Evolutionary conservation across 2,329 filamentous ascomycete species (phyloP).

Genomic region (Verticillium zaregamsianum): DNA sequence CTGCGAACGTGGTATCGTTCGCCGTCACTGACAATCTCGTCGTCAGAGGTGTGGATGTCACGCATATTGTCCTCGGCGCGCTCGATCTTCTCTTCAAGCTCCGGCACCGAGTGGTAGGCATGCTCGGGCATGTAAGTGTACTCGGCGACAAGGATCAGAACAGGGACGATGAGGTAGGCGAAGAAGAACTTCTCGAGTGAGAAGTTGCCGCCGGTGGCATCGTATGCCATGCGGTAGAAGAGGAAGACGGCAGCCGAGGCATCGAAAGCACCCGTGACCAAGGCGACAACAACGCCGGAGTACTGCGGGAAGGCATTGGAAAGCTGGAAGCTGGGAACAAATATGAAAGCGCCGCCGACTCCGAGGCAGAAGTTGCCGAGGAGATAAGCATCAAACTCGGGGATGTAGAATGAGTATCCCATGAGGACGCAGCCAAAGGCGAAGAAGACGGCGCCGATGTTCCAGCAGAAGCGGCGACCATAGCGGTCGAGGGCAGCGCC

Average conservation of each 20-base stretch:
- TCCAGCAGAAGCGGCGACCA: slow-evolving; percentile 59
- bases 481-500: slow-evolving; percentile 64
- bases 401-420: slow-evolving; percentile 50
- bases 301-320: slow-evolving; percentile 60
- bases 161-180: slow-evolving; percentile 28
- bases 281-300: slow-evolving; percentile 55
- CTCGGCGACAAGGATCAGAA: slow-evolving; percentile 30
- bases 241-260: slow-evolving; percentile 59
- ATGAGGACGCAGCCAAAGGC: slow-evolving; percentile 55
- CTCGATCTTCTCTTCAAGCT: slow-evolving; percentile 34
- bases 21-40: slow-evolving; percentile 45
- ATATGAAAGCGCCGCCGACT: slow-evolving; percentile 59
- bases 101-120: slow-evolving; percentile 31
- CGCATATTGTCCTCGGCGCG: slow-evolving; percentile 27
- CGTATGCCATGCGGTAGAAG: slow-evolving; percentile 53
- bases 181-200: slow-evolving; percentile 35
- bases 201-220: slow-evolving; percentile 31
- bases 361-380: slow-evolving; percentile 56
- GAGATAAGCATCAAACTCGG: slow-evolving; percentile 55
- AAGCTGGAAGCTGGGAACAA: slow-evolving; percentile 61
- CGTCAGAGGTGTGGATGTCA: slow-evolving; percentile 49
- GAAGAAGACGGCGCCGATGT: slow-evolving; percentile 56
- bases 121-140: slow-evolving; percentile 31
- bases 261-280: slow-evolving; percentile 61
- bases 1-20: slow-evolving; percentile 39